phyloP scores from a whole-genome alignment of 441 rosid genomes.

The Breynia disticha region DNA sequence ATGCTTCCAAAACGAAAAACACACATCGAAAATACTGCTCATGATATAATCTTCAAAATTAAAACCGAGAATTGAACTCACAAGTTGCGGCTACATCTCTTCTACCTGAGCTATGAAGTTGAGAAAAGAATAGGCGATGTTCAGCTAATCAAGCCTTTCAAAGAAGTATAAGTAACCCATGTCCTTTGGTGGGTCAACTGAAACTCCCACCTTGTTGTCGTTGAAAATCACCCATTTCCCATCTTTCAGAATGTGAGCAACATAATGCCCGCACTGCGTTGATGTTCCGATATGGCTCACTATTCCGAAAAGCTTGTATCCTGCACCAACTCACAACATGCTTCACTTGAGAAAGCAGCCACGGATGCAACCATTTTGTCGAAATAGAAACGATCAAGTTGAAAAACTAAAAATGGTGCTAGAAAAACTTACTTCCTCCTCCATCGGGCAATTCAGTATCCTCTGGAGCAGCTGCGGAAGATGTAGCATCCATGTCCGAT shows the following conservation, averaged over 20 bases:
- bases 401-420: conserved; percentile 10
- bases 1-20: too few species aligned
- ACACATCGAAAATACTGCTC: too few species aligned
- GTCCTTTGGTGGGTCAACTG: conserved; percentile 83
- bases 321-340: conserved; percentile 27
- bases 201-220: conserved; percentile 82
- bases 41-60: too few species aligned
- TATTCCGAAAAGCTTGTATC: conserved; percentile 75
- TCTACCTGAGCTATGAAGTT: too few species aligned
- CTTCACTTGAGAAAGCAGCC: neutral
- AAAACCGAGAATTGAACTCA: too few species aligned
- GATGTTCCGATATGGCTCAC: conserved; percentile 97
- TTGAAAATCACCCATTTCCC: conserved; percentile 93
- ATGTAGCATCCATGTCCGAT: conserved; percentile 62
- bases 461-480: conserved; percentile 28
- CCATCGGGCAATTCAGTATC: conserved; percentile 59
- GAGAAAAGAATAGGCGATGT: neutral
- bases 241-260: conserved; percentile 78
- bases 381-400: too few species aligned
- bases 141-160: conserved; percentile 62
- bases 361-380: neutral
- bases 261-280: conserved; percentile 90
- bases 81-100: too few species aligned
- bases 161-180: conserved; percentile 95
- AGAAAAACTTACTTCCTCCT: conserved; percentile 74